A percentile compares a stretch with the other conserved stretches of the same genome.
Conservation (phyloP, 2,329 filamentous ascomycete genomes). For the Arthrobotrys iridis region DNA sequence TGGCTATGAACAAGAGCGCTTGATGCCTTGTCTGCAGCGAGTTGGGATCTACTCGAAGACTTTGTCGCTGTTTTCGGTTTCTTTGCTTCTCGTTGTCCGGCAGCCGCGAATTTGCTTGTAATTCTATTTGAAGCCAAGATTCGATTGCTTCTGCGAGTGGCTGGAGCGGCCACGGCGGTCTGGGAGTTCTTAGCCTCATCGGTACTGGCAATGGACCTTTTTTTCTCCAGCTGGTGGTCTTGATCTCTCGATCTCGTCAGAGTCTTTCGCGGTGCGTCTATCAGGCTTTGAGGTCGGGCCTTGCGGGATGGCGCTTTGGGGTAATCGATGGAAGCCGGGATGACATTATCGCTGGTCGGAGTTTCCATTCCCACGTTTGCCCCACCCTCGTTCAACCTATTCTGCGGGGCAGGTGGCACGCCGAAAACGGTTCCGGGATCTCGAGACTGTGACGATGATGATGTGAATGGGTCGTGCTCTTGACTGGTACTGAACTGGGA, state of each 20-base stretch:
- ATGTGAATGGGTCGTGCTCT: constrained; percentile 64
- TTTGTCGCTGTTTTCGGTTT: constrained; percentile 59
- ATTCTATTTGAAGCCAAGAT: constrained; percentile 58
- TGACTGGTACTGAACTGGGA: constrained; percentile 30
- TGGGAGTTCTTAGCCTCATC: constrained; percentile 56
- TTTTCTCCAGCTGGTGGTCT: constrained; percentile 48
- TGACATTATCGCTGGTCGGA: constrained; percentile 61
- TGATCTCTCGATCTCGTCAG: constrained; percentile 50
- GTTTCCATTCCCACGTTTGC: constrained; percentile 62
- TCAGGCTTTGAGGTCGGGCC: constrained; percentile 57
- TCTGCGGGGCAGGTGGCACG: constrained; percentile 57
- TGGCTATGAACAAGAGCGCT: constrained; percentile 51
- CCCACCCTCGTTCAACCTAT: constrained; percentile 63
- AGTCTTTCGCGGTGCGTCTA: constrained; percentile 53
- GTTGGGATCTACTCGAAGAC: constrained; percentile 57
- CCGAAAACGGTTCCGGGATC: constrained; percentile 66
- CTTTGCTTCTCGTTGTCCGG: constrained; percentile 59
- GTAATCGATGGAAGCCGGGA: constrained; percentile 55
- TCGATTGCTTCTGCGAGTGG: constrained; percentile 57
- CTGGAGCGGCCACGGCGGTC: constrained; percentile 56
- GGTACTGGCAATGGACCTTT: constrained; percentile 53
- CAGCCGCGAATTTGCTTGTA: constrained; percentile 57
- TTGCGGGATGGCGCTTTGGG: constrained; percentile 57
- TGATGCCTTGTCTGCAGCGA: constrained; percentile 54
- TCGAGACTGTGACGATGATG: constrained; percentile 41